These are phyloP conservation scores for Xylona heveae DNA, from an alignment of 495 filamentous ascomycete species.

Conservation along the genomic window DNA sequence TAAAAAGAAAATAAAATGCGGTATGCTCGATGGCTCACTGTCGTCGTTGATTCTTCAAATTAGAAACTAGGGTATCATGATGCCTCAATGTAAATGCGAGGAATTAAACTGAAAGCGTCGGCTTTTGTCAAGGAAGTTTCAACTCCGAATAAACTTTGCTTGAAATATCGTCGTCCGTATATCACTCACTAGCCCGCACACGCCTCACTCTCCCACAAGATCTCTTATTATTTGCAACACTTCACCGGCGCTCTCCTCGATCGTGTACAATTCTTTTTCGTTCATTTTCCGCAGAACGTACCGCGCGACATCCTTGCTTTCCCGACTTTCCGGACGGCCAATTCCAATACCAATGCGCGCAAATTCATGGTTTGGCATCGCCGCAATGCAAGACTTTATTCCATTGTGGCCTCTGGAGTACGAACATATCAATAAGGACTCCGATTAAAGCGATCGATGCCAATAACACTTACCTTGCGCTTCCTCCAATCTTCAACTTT, in stretches of 20 bases:
- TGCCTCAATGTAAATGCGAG: too few relatives aligned
- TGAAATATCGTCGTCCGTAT: too few relatives aligned
- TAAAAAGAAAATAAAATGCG: too few relatives aligned
- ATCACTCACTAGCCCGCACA: too few relatives aligned
- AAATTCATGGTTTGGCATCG: conserved; percentile 22
- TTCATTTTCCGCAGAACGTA: conserved; percentile 51
- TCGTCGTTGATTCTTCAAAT: too few relatives aligned
- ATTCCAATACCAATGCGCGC: conserved; percentile 48
- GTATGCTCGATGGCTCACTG: too few relatives aligned
- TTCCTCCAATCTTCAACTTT: conserved; percentile 30
- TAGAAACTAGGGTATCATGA: too few relatives aligned
- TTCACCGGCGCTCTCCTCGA: conserved; percentile 25
- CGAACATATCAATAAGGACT: neutral
- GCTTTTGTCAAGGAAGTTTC: too few relatives aligned
- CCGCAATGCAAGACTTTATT: conserved; percentile 39
- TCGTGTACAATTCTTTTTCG: conserved; percentile 22
- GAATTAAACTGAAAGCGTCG: too few relatives aligned
- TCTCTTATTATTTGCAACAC: conserved; percentile 28
- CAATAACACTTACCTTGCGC: conserved; percentile 23
- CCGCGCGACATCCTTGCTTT: conserved; percentile 30
- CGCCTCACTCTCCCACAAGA: conserved; percentile 18
- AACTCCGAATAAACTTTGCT: too few relatives aligned
- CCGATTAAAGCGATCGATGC: neutral
- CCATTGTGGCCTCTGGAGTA: conserved; percentile 53
- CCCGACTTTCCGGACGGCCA: conserved; percentile 39